These are phyloP conservation scores for Xanthoparmelia taractica DNA, from an alignment of 495 filamentous ascomycete species.

Conservation along the genomic window DNA sequence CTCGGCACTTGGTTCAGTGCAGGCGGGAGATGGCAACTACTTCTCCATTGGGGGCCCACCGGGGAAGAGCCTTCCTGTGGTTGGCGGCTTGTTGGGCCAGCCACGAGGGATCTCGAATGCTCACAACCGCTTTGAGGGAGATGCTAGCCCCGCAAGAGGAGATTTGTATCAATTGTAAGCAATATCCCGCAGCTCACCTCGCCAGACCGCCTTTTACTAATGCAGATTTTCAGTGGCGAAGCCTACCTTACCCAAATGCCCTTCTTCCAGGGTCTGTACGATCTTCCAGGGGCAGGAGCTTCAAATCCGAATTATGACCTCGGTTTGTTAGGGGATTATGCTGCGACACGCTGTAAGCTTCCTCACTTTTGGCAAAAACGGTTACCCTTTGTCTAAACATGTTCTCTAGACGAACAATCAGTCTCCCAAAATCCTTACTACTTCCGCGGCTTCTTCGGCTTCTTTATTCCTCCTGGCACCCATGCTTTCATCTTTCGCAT, in stretches of 20 bases:
- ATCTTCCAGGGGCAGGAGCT: not conserved
- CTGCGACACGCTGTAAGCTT: too few relatives aligned
- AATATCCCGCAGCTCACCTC: not conserved
- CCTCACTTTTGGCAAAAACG: too few relatives aligned
- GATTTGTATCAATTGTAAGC: not conserved
- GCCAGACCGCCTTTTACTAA: not conserved
- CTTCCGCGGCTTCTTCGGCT: slow-evolving; percentile 2
- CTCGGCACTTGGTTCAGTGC: not conserved
- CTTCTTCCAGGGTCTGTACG: not conserved
- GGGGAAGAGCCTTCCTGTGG: not conserved
- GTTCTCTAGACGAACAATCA: not conserved
- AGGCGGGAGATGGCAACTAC: not conserved
- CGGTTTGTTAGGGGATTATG: not conserved
- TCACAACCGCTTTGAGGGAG: not conserved
- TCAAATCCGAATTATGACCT: not conserved
- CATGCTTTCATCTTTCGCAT: slow-evolving; percentile 6
- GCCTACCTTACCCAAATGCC: not conserved
- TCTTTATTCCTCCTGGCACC: not conserved
- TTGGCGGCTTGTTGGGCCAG: not conserved
- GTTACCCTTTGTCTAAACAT: too few relatives aligned
- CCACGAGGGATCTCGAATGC: not conserved
- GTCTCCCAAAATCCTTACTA: not conserved
- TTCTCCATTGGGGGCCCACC: not conserved
- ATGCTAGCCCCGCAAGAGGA: not conserved
- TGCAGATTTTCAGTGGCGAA: not conserved